Conservation (phyloP, 768 basidiomycete genomes). For the Hysterangium stoloniferum region DNA sequence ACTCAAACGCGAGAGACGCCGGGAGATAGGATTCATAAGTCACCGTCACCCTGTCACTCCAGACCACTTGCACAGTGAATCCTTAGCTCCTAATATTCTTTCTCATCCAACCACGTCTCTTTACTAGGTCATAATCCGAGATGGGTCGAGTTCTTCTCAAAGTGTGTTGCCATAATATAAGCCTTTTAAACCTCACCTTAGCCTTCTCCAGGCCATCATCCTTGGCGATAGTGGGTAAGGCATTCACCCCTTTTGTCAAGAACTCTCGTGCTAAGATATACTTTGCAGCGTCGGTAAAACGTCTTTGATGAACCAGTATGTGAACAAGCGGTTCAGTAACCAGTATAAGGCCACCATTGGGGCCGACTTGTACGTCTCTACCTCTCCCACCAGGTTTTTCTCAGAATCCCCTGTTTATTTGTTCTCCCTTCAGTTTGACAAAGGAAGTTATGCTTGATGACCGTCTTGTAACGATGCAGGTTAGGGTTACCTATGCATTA, state of each 20-base stretch:
- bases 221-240: constrained; percentile 94
- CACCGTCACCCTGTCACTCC: too few relatives aligned
- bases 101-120: not conserved
- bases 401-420: constrained; percentile 15
- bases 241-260: constrained; percentile 5
- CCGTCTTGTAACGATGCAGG: constrained; percentile 98
- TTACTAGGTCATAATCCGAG: constrained; percentile 1
- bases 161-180: constrained; percentile 30
- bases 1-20: not conserved
- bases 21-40: not conserved
- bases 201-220: constrained; percentile 77
- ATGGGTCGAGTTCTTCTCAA: constrained; percentile 88
- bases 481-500: constrained; percentile 24
- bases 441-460: constrained; percentile 99
- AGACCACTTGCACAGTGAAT: too few relatives aligned
- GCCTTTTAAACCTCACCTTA: constrained; percentile 11
- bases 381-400: constrained; percentile 11
- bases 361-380: constrained; percentile 77
- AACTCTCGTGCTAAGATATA: constrained; percentile 1
- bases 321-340: constrained; percentile 98
- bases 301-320: constrained; percentile 99
- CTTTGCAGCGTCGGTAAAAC: constrained; percentile 88
- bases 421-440: constrained; percentile 55
- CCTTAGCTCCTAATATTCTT: too few relatives aligned
- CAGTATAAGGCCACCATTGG: constrained; percentile 99